Base-by-base conservation (phyloP, 2,329 filamentous ascomycete genomes). In the Colletotrichum nymphaeae region DNA sequence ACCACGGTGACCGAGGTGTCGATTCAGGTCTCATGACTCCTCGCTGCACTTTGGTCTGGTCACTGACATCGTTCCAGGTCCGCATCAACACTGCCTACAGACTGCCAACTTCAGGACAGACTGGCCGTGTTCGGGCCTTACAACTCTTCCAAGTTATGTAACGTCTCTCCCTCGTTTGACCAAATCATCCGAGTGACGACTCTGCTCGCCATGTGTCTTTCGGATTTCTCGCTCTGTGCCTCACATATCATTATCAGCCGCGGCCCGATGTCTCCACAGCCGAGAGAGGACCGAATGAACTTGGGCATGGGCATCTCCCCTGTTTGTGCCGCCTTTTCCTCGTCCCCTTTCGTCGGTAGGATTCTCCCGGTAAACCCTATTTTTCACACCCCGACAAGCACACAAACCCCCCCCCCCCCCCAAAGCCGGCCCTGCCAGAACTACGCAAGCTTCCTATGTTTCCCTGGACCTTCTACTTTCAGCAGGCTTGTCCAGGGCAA, bases 351-450 rank as follows among this genome's bases (percentile, higher is more conserved):
- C 49, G 37, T 62, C 60, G 35, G 67, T 49, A 52, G 49, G 56
- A 57, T 66, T 53, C 49, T 73, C 56, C 67, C 67, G 35, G 71
- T 35, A 66, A 66, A 73, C 71, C 71, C 71, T 71, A 71, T 73
- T 71, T 64, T 58, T 4, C 14, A 57, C 24, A 49, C 67, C 22
- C 67, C 52, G 53, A 64, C 66, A 53, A 72, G 30, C 46, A 73
- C 60, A 24, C 69, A 42, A 46, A 62, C 30, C 14, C 16, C 30
- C 30, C 49, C 32, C 30, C 14, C 16, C 30, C 30, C 49, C 32
- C 32, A 32, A 37, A 28, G 49, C 32, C 22, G 32, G 30, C 8
- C 4, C 30, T n/a, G 28, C n/a, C 16, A 24, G 53, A 24, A 24
- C 53, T 11, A 53, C 53, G 53, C 55, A 24, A 24, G 58, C 35